Conservation (phyloP, 352 stramenopile genomes). For the Phytopythium vexans region DNA sequence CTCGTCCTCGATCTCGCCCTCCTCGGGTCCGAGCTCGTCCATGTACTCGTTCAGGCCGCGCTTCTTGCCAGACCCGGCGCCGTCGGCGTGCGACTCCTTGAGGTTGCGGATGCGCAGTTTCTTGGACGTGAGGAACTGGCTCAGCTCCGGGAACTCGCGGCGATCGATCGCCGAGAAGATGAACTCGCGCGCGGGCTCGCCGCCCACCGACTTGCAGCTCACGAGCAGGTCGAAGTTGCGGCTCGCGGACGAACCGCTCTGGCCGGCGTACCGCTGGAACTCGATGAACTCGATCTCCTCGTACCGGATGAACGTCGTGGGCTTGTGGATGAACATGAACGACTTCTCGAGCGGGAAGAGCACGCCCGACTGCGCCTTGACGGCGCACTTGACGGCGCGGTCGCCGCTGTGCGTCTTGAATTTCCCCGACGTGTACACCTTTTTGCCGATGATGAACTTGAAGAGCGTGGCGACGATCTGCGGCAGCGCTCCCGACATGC, state of each 20-base stretch:
- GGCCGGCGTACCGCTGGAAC: conserved; percentile 96
- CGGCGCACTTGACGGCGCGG: conserved; percentile 86
- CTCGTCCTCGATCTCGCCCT: conserved; percentile 89
- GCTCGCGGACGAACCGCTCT: conserved; percentile 81
- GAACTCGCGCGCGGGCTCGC: conserved; percentile 85
- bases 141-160: conserved; percentile 92
- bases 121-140: conserved; percentile 95
- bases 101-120: conserved; percentile 92
- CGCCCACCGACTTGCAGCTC: conserved; percentile 87
- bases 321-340: conserved; percentile 99
- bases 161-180: conserved; percentile 96
- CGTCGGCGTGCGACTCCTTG: conserved; percentile 81
- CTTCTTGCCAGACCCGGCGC: conserved; percentile 50
- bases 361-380: conserved; percentile 95
- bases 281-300: conserved; percentile 98
- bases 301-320: conserved; percentile 97
- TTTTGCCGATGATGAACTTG: conserved; percentile 96
- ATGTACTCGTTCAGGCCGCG: conserved; percentile 80
- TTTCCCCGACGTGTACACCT: conserved; percentile 95
- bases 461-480: conserved; percentile 99
- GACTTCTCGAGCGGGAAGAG: conserved; percentile 98
- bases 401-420: conserved; percentile 88
- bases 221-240: conserved; percentile 97
- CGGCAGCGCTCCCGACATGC: conserved; percentile 94
- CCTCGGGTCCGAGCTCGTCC: conserved; percentile 67